A percentile compares a stretch with the other conserved stretches of the same genome.
Evolutionary conservation across 768 basidiomycete species (phyloP).

Genomic region (Paxillus rubicundulus): DNA sequence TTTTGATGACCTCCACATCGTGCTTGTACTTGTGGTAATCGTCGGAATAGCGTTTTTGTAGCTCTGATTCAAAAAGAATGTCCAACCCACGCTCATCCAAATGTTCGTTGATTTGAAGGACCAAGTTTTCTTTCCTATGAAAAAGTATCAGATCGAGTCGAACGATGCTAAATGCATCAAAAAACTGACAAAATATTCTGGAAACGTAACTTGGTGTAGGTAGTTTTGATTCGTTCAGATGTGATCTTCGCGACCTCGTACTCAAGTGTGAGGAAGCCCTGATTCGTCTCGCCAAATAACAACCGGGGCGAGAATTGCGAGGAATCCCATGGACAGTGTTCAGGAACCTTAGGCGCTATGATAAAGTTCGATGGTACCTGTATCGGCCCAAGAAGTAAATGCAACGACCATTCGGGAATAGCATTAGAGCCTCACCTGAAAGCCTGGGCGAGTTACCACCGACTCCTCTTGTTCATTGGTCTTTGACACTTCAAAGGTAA

Average conservation of each 20-base stretch:
- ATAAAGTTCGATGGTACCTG: constrained; percentile 10
- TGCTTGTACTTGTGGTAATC: background rate
- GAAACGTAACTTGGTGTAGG: too few relatives aligned
- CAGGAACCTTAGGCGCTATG: constrained; percentile 1
- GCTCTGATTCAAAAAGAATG: background rate
- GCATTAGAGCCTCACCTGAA: constrained; percentile 32
- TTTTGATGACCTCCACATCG: background rate
- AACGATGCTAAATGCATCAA: background rate
- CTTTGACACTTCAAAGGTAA: constrained; percentile 48
- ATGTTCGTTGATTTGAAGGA: constrained; percentile 14
- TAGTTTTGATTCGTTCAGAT: background rate
- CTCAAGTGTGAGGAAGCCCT: constrained; percentile 32
- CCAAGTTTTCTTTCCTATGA: background rate
- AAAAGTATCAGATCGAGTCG: too few relatives aligned
- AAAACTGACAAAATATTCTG: too few relatives aligned
- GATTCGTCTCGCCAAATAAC: constrained; percentile 33
- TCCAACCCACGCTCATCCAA: constrained; percentile 5
- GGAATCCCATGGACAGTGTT: constrained; percentile 7
- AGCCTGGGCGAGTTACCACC: constrained; percentile 39
- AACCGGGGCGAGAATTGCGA: constrained; percentile 22
- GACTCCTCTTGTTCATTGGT: constrained; percentile 51
- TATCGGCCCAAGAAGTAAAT: background rate
- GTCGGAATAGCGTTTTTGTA: background rate
- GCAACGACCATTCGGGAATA: background rate
- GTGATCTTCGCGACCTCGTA: constrained; percentile 12